Percentiles rank a stretch among this genome's conserved stretches.
Evolutionary conservation across 139 green algal genomes (phyloP).

Genomic region (Tetraselmis striata): DNA sequence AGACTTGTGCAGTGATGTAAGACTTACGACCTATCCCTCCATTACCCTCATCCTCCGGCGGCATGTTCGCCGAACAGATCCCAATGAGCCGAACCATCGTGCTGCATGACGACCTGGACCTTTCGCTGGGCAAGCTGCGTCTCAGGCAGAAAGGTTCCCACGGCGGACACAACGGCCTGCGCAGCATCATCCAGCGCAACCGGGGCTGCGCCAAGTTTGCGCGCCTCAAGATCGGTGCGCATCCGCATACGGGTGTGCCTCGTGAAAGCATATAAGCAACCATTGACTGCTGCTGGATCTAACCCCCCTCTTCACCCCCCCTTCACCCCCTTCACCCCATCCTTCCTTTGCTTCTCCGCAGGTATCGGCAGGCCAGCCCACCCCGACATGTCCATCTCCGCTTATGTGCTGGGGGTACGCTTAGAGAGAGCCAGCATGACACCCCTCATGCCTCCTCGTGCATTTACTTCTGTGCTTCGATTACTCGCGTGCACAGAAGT

Average conservation of each 20-base stretch:
- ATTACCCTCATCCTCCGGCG: conserved; percentile 23
- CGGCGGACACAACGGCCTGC: conserved; percentile 92
- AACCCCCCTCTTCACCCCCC: neutral
- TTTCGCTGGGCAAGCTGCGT: conserved; percentile 40
- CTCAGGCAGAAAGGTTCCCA: conserved; percentile 73
- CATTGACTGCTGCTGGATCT: neutral
- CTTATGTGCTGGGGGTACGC: conserved; percentile 57
- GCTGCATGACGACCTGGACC: conserved; percentile 85
- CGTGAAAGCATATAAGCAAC: neutral
- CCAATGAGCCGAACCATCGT: conserved; percentile 49
- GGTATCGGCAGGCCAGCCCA: conserved; percentile 70
- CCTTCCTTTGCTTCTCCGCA: conserved; percentile 9
- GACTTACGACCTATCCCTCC: neutral
- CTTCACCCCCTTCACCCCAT: neutral
- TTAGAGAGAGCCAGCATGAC: neutral
- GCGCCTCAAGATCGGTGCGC: conserved; percentile 58
- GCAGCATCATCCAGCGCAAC: conserved; percentile 72
- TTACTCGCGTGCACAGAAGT: no score
- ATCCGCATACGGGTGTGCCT: neutral
- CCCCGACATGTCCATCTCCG: conserved; percentile 32
- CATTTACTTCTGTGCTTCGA: neutral
- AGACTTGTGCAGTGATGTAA: neutral
- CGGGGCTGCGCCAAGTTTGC: conserved; percentile 63
- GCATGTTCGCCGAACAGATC: conserved; percentile 21
- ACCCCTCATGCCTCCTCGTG: neutral